A percentile compares a stretch with the other conserved stretches of the same genome.
These are phyloP conservation scores for Boletus reticuloceps DNA, from an alignment of 768 basidiomycete species.

Conservation along the genomic window DNA sequence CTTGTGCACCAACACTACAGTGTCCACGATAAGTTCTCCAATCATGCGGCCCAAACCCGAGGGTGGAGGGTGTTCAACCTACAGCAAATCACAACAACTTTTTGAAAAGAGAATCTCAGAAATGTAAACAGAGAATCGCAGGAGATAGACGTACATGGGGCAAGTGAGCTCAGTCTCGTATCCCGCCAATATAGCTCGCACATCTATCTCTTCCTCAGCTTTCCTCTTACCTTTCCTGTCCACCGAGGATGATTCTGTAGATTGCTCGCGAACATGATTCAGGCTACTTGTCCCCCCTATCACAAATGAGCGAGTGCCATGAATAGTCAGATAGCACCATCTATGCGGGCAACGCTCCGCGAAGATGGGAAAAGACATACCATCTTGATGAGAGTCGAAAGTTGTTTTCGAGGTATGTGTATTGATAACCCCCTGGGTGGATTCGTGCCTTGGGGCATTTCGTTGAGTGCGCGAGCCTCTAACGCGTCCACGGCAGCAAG, in stretches of 20 bases:
- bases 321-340: background rate
- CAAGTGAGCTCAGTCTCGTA: conserved; percentile 68
- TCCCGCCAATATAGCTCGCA: conserved; percentile 37
- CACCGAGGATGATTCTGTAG: conserved; percentile 5
- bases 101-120: conserved; percentile 20
- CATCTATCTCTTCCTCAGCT: conserved; percentile 23
- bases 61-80: conserved; percentile 23
- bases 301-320: conserved; percentile 7
- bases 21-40: background rate
- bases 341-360: background rate
- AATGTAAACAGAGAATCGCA: background rate
- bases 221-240: conserved; percentile 47
- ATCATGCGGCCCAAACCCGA: background rate
- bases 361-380: conserved; percentile 15
- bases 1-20: conserved; percentile 56
- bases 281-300: background rate
- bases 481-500: conserved; percentile 44
- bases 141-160: conserved; percentile 57
- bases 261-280: background rate
- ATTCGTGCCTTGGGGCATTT: conserved; percentile 10
- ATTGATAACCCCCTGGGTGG: background rate
- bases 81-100: conserved; percentile 76
- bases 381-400: background rate
- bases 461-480: conserved; percentile 35
- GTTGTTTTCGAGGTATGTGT: conserved; percentile 7